A percentile compares a stretch with the other conserved stretches of the same genome.
Conservation (phyloP, 2,329 filamentous ascomycete species). For the Helicocarpus griseus region DNA sequence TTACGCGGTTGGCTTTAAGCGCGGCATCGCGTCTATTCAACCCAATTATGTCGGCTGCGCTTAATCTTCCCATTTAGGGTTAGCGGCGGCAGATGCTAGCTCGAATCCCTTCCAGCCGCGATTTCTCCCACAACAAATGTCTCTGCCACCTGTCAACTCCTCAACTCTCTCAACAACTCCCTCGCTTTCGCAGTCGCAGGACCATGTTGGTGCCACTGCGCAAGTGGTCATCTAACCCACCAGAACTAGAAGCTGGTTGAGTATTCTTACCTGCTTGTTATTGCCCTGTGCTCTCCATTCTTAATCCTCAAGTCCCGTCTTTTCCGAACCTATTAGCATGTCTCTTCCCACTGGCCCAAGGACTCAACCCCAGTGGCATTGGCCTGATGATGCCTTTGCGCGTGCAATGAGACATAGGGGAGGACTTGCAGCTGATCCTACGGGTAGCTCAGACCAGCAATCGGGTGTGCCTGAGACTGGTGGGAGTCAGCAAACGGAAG, state of each 20-base stretch:
- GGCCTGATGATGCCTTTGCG: background rate
- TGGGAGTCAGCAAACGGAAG: background rate
- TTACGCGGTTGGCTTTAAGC: background rate
- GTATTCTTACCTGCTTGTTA: background rate
- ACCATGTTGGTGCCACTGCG: background rate
- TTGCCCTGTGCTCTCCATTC: background rate
- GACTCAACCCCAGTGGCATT: conserved; percentile 1
- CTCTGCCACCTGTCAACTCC: background rate
- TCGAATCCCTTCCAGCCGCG: background rate
- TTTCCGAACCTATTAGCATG: background rate
- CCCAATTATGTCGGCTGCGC: background rate
- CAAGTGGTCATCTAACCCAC: background rate
- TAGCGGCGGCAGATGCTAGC: background rate
- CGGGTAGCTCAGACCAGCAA: background rate
- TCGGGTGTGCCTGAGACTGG: background rate
- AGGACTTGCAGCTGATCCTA: background rate
- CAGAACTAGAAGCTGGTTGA: conserved; percentile 20
- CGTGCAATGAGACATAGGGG: background rate
- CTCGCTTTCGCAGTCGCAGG: background rate
- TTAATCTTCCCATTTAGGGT: background rate
- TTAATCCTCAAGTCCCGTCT: background rate
- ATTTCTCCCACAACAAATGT: background rate
- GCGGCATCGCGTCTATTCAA: background rate
- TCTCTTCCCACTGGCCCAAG: background rate
- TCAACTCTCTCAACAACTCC: background rate